Evolutionary conservation across 192 early-diverging fungal species (phyloP), one percentile per base, ranked within the genome.

Genomic region (Cetraspora pellucida): DNA sequence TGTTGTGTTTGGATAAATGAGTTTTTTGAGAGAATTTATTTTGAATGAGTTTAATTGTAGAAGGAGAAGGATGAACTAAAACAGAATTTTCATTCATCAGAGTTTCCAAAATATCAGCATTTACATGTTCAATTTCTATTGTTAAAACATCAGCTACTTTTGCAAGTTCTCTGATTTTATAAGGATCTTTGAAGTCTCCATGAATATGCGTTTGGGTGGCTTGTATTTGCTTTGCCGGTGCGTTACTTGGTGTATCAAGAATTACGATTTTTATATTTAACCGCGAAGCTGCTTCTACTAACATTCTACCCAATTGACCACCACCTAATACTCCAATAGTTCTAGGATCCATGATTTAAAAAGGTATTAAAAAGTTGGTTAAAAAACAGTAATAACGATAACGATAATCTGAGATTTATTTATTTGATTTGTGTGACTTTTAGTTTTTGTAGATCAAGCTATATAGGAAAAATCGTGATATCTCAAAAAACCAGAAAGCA

Each of bases 261-360:
- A 98, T 90, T 25, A 85, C 85, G 64, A 98, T 91, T 10, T 86
- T 79, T 55, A 99, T 80, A 82, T 95, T 95, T 77, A 99, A 89
- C 14, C 96, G 90, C 78, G 92, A 93, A 3, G 95, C 98, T 14
- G 97, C 95, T 82, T 99, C 98, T 49, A 94, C 87, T 79, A 97
- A 85, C 98, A 99, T 99, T 81, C 97, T 90, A 10, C 98, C 98
- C 28, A 99, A 92, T 84, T 99, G 98, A n/a, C 98, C 98, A 49
- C 97, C 88, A 63, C 88, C 88, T 55, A 89, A 84, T 77, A 89
- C 82, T 69, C 88, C 88, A 52, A 89, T 80, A 68, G 77, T 87
- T 49, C 83, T 83, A 72, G 57, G 77, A 72, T 87, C 83, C 88
- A 89, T 87, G 50, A 54, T 4, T 54, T 19, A 54, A 49, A 49